phyloP scores from a whole-genome alignment of 129 eudicot species.

The Flaveria linearis region DNA sequence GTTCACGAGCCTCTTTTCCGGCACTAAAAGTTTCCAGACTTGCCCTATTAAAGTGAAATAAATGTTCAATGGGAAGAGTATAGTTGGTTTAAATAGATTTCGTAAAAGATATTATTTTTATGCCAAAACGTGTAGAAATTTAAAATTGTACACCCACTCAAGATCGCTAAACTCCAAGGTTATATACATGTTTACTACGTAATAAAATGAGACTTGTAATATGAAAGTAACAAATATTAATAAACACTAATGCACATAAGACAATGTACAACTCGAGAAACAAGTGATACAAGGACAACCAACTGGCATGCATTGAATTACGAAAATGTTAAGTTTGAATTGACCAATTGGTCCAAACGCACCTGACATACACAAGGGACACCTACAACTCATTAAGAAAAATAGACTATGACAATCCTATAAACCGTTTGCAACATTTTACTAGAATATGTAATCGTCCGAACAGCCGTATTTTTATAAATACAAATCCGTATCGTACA shows the following conservation, averaged over 20 bases:
- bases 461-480: background rate
- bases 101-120: too few relatives aligned
- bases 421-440: constrained; percentile 5
- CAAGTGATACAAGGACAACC: constrained; percentile 27
- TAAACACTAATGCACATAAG: background rate
- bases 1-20: too few relatives aligned
- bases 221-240: too few relatives aligned
- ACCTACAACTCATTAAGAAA: constrained; percentile 24
- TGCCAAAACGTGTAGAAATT: too few relatives aligned
- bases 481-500: constrained; percentile 23
- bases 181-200: too few relatives aligned
- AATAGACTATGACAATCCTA: constrained; percentile 21
- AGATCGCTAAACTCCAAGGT: too few relatives aligned
- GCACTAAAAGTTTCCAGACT: too few relatives aligned
- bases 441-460: background rate
- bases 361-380: constrained; percentile 37
- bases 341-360: constrained; percentile 43
- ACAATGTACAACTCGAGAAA: constrained; percentile 13
- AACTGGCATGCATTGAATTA: constrained; percentile 3
- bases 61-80: too few relatives aligned
- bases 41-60: too few relatives aligned
- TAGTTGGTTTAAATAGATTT: too few relatives aligned
- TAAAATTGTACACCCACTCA: too few relatives aligned
- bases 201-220: too few relatives aligned
- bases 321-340: constrained; percentile 20